Evolutionary conservation across 202 grass and related monocot genomes (phyloP).

Genomic region (Panicum virgatum): DNA sequence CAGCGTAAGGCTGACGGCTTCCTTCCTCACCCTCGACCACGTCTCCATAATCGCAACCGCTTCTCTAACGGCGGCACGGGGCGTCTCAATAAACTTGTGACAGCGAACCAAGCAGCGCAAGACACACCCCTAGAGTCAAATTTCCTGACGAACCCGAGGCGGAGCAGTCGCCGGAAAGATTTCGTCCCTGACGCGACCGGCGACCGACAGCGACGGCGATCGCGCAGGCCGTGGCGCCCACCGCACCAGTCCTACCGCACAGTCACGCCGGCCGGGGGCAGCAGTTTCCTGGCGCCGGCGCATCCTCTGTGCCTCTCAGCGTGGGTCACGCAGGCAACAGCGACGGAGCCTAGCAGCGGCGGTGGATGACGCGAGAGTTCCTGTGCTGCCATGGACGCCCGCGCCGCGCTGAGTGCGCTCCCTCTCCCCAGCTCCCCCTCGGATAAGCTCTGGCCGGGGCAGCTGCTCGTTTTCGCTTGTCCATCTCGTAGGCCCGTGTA

Average conservation of each 20-base stretch:
- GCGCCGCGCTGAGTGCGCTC: background rate
- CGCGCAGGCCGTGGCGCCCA: constrained; percentile 1
- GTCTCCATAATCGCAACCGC: background rate
- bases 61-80: background rate
- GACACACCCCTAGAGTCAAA: background rate
- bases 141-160: background rate
- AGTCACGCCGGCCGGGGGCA: no score
- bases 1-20: background rate
- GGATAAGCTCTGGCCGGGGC: background rate
- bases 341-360: background rate
- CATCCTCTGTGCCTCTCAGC: constrained; percentile 2
- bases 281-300: constrained; percentile 7
- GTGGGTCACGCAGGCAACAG: constrained; percentile 34
- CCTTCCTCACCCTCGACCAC: background rate
- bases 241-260: constrained; percentile 11
- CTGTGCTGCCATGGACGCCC: constrained; percentile 11
- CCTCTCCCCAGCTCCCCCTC: background rate
- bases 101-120: background rate
- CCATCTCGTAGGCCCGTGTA: constrained; percentile 24
- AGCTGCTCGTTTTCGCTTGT: background rate
- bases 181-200: constrained; percentile 26
- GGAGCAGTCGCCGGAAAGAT: constrained; percentile 22
- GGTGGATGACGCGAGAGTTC: background rate
- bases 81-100: background rate
- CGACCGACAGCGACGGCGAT: constrained; percentile 26